These are phyloP conservation scores for Candida gorgasii DNA, from an alignment of 805 yeast species.

Conservation along the genomic window DNA sequence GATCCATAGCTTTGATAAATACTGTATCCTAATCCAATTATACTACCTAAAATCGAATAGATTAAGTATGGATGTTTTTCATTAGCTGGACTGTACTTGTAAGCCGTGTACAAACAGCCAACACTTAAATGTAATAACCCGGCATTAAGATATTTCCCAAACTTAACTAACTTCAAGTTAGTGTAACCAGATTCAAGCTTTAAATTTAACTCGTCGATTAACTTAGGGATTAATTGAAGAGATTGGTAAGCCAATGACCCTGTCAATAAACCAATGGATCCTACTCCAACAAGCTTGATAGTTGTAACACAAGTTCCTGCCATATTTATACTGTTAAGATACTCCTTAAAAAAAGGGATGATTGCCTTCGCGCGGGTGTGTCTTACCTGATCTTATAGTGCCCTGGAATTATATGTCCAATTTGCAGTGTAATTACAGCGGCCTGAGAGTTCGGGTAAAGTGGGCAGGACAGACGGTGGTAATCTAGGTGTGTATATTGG, in stretches of 20 bases:
- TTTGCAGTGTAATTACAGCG: not conserved
- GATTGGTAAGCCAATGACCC: slow-evolving; percentile 49
- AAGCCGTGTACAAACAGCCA: slow-evolving; percentile 55
- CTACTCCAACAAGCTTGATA: slow-evolving; percentile 63
- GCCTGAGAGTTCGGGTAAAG: not conserved
- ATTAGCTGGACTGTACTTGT: slow-evolving; percentile 50
- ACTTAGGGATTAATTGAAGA: slow-evolving; percentile 28
- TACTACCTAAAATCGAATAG: slow-evolving; percentile 60
- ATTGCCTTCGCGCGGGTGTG: slow-evolving; percentile 12
- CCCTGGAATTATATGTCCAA: not conserved
- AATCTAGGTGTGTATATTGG: too few species aligned
- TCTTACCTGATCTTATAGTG: not conserved
- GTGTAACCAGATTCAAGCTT: slow-evolving; percentile 12
- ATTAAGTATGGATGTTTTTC: slow-evolving; percentile 74
- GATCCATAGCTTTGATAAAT: slow-evolving; percentile 17
- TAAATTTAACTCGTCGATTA: slow-evolving; percentile 24
- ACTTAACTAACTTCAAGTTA: slow-evolving; percentile 24
- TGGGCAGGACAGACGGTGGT: too few species aligned
- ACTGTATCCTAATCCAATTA: slow-evolving; percentile 36
- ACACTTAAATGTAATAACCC: slow-evolving; percentile 51
- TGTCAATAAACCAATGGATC: slow-evolving; percentile 67
- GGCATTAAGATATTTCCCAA: slow-evolving; percentile 23
- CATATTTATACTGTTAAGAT: slow-evolving; percentile 8
- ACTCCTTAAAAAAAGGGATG: slow-evolving; percentile 14
- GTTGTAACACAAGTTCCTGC: slow-evolving; percentile 39